Evolutionary conservation across 75 land plant genomes (phyloP), one percentile per base, ranked within the genome.

Genomic region (Picea sitchensis): DNA sequence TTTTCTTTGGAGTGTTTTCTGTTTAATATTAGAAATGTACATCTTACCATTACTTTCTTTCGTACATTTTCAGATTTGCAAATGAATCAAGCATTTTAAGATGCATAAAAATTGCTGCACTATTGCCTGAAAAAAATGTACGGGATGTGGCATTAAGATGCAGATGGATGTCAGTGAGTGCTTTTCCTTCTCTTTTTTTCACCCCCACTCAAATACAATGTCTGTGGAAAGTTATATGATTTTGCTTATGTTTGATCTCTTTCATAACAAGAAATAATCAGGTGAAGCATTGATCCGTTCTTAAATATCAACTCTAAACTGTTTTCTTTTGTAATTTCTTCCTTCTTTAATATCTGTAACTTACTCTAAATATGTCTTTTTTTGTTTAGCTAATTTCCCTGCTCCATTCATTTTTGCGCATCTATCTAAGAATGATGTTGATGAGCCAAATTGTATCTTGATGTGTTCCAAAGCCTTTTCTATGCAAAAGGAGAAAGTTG

Each of bases 91-190:
- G 56, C 59, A 85, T 89, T 54, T 64, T 76, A 7, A 89, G 82
- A 77, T 89, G 87, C 72, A 87, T 89, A 3, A 89, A 87, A 65
- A 81, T 89, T 31, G 91, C 91, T 73, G 86, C 89, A 23, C 30
- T 76, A 7, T 68, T 89, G 5, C 81, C 81, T 30, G 91, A 89
- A 18, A 89, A 89, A 26, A 26, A 26, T 26, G 26, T 26, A 26
- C 26, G 26, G 26, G 26, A 26, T 26, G 26, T 26, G 47, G 90
- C 90, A n/a, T 58, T 89, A 11, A 85, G 90, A 20, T 87, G 88
- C 72, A 76, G 84, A 18, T 89, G 90, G 90, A 86, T 86, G 89
- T 75, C 83, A 26, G 91, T 89, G 63, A 81, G 87, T 81, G 57
- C 51, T 81, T 77, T 18, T 77, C 12, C 76, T 80, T 74, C 7